A percentile compares a stretch with the other conserved stretches of the same genome.
Conservation (phyloP, 2,329 filamentous ascomycete genomes). For the Scedosporium apiospermum region DNA sequence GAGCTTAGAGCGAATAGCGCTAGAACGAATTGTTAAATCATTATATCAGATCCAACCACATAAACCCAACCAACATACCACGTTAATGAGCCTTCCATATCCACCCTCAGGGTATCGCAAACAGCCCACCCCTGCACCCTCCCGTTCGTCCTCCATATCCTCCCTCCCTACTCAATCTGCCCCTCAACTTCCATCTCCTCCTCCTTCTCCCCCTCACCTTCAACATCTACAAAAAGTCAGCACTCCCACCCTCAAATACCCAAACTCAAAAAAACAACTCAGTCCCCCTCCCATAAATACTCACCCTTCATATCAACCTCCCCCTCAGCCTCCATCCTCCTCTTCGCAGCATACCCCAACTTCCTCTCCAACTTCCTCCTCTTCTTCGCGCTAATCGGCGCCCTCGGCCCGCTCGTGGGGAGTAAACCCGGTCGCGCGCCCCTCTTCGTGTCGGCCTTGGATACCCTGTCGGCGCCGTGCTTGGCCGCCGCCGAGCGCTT, state of each 20-base stretch:
- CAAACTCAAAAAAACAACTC: background rate
- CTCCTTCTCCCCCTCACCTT: slow-evolving; percentile 15
- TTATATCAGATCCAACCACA: too few species aligned
- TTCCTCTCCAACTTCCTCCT: slow-evolving; percentile 45
- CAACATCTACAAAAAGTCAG: slow-evolving; percentile 14
- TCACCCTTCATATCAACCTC: slow-evolving; percentile 40
- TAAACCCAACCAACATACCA: too few species aligned
- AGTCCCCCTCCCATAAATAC: background rate
- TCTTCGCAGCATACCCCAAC: slow-evolving; percentile 40
- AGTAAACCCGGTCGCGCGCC: slow-evolving; percentile 44
- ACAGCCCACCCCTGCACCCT: background rate
- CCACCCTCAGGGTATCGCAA: too few species aligned
- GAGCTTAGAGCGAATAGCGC: too few species aligned
- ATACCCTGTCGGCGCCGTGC: slow-evolving; percentile 22
- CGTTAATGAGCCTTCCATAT: too few species aligned
- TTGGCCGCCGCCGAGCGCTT: slow-evolving; percentile 29
- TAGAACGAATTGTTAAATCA: too few species aligned
- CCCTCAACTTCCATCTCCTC: slow-evolving; percentile 12
- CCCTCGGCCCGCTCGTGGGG: slow-evolving; percentile 45
- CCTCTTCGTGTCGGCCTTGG: slow-evolving; percentile 32
- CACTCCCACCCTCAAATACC: background rate
- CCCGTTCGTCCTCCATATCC: background rate
- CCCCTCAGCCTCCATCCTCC: slow-evolving; percentile 40
- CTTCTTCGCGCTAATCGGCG: slow-evolving; percentile 44
- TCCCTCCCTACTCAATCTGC: slow-evolving; percentile 15